Percentiles rank a stretch among this genome's conserved stretches.
Evolutionary conservation across 2,329 filamentous ascomycete species (phyloP).

Genomic region (Tolypocladium guangdongense): DNA sequence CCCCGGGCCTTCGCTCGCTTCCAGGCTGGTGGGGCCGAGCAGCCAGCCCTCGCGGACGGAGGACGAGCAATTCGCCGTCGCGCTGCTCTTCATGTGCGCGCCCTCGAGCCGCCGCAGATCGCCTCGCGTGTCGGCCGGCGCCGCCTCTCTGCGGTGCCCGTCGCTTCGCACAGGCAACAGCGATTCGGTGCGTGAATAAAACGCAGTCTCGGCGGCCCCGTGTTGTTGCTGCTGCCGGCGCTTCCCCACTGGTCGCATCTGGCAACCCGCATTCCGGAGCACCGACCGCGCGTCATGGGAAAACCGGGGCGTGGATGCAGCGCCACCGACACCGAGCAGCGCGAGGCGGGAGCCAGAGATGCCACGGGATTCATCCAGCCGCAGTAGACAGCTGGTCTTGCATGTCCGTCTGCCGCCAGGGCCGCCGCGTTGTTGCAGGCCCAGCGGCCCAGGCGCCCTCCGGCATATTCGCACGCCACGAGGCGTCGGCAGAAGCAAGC

Average conservation of each 20-base stretch:
- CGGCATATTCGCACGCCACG: background rate
- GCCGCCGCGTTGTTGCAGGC: background rate
- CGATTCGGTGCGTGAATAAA: background rate
- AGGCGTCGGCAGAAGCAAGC: background rate
- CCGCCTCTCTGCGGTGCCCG: background rate
- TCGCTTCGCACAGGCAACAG: background rate
- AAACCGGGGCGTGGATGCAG: background rate
- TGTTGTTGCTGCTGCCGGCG: background rate
- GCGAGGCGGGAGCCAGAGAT: background rate
- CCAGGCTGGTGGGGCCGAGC: slow-evolving; percentile 1
- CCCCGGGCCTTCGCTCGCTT: background rate
- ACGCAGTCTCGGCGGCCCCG: background rate
- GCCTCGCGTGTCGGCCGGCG: background rate
- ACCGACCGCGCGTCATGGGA: background rate
- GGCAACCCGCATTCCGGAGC: background rate
- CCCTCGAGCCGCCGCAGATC: too few relatives aligned
- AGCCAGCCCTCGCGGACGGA: background rate
- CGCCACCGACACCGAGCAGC: background rate
- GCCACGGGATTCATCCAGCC: background rate
- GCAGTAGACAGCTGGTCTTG: background rate
- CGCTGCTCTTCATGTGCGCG: background rate
- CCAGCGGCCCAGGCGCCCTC: background rate
- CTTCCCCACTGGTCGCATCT: background rate
- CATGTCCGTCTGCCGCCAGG: background rate
- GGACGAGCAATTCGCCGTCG: background rate